Conservation (phyloP, 2,329 filamentous ascomycete genomes). For the Fusarium ambrosium region DNA sequence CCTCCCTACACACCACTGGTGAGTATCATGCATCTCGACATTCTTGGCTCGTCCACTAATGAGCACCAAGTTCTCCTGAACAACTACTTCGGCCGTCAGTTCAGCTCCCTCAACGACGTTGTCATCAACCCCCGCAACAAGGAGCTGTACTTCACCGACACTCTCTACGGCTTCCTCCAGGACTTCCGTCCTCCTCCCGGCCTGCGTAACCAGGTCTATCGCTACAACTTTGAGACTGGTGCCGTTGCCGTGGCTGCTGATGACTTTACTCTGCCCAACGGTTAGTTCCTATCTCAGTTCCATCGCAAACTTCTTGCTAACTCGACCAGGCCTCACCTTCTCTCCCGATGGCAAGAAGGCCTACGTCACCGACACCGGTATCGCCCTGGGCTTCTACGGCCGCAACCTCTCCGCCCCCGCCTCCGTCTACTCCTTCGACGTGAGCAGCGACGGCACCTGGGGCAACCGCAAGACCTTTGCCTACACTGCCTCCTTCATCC, state of each 20-base stretch:
- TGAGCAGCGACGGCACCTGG: conserved; percentile 60
- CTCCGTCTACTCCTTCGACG: conserved; percentile 63
- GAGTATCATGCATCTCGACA: neutral
- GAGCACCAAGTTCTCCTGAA: conserved; percentile 61
- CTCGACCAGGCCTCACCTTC: conserved; percentile 63
- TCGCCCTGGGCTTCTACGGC: conserved; percentile 56
- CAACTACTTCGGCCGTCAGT: conserved; percentile 71
- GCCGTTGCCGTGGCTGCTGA: conserved; percentile 69
- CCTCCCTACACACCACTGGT: conserved; percentile 57
- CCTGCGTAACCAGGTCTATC: conserved; percentile 71
- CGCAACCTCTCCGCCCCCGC: conserved; percentile 57
- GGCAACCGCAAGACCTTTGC: conserved; percentile 68
- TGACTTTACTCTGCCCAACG: conserved; percentile 68
- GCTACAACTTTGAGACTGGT: conserved; percentile 63
- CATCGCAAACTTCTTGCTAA: no score
- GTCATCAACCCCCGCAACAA: conserved; percentile 65
- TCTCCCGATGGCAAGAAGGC: conserved; percentile 65
- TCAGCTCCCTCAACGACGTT: conserved; percentile 72
- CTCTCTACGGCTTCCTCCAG: conserved; percentile 70
- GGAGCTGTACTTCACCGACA: conserved; percentile 74
- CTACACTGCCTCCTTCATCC: conserved; percentile 64
- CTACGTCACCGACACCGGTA: conserved; percentile 71
- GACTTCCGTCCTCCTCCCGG: conserved; percentile 67
- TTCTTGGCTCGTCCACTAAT: neutral
- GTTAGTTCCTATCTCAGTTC: conserved; percentile 44